Evolutionary conservation across 176 grass and related monocot genomes (phyloP).

Genomic region (Juncus effusus): DNA sequence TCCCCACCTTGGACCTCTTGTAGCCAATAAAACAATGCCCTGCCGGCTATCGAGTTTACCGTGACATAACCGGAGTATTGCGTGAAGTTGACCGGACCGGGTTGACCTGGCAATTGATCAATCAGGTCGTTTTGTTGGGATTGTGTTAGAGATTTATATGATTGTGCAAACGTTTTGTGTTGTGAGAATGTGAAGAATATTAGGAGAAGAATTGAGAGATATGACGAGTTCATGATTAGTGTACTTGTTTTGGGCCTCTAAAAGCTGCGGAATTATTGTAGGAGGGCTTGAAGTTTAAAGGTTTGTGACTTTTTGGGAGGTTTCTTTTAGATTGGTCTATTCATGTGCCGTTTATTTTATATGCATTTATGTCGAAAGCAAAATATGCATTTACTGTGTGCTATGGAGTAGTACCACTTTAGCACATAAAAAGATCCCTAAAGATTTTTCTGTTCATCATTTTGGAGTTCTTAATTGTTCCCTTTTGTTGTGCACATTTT

Average conservation of each 20-base stretch:
- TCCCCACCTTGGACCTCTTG: conserved; percentile 37
- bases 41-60: conserved; percentile 48
- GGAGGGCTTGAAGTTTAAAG: not conserved
- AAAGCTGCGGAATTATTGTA: conserved; percentile 8
- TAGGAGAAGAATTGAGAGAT: not conserved
- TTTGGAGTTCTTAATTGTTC: not conserved
- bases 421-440: too few relatives aligned
- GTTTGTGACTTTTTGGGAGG: not conserved
- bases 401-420: too few relatives aligned
- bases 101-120: conserved; percentile 67
- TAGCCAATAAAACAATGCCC: conserved; percentile 81
- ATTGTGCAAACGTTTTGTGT: not conserved
- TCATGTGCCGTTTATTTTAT: too few relatives aligned
- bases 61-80: conserved; percentile 91
- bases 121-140: conserved; percentile 44
- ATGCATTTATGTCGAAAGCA: too few relatives aligned
- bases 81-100: conserved; percentile 59
- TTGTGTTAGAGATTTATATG: not conserved
- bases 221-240: conserved; percentile 16
- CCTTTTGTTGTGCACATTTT: too few relatives aligned
- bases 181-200: not conserved
- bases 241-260: not conserved
- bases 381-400: too few relatives aligned
- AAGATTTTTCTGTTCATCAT: too few relatives aligned
- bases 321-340: conserved; percentile 5